Base-by-base conservation (phyloP, 1,139 yeast species). In the Protomyces macrosporus region DNA sequence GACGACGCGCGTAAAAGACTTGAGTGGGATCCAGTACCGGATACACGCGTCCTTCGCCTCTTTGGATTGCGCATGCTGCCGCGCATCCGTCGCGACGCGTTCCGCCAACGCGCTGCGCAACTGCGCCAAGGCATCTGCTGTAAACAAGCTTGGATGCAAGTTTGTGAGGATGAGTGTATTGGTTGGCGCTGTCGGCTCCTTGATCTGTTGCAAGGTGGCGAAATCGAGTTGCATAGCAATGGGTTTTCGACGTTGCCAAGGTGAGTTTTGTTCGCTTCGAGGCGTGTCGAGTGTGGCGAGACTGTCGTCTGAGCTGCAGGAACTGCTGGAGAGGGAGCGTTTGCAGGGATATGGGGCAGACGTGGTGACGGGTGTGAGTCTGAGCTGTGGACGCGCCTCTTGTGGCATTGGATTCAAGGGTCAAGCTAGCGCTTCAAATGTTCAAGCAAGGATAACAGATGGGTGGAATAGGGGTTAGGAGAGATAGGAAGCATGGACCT, bases 1-100 rank as follows among this genome's bases (percentile, higher is more conserved):
- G 45, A 77, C 70, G 12, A 76, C 69, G 23, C 80, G 73, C 10
- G 74, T 72, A 66, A 77, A 73, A 23, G 75, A 70, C 65, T 71
- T 72, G 59, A 77, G 69, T n/a, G 72, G 72, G 3, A 74, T 75
- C 76, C 76, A 75, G 63, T 73, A 12, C 30, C 34, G 30, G 9
- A 60, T 34, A 10, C 48, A 42, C 10, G 48, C 48, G 30, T 42
- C 30, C 23, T 23, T 23, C 23, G 1, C 23, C 23, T 23, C 23
- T 23, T 23, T 1, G 2, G 23, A 1, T 1, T 23, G 23, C 2
- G 1, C 2, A 23, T 23, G 23, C 23, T 23, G 23, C 23, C 23
- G 2, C 4, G 50, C 55, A 37, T 45, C 32, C 50, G 39, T 5
- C 10, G 37, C 54, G 12, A 60, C 33, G 6, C 5, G 32, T 6